Evolutionary conservation across 371 early-diverging fungal species (phyloP), one percentile per base, ranked within the genome.

Genomic region (Syncephalastrum monosporum): DNA sequence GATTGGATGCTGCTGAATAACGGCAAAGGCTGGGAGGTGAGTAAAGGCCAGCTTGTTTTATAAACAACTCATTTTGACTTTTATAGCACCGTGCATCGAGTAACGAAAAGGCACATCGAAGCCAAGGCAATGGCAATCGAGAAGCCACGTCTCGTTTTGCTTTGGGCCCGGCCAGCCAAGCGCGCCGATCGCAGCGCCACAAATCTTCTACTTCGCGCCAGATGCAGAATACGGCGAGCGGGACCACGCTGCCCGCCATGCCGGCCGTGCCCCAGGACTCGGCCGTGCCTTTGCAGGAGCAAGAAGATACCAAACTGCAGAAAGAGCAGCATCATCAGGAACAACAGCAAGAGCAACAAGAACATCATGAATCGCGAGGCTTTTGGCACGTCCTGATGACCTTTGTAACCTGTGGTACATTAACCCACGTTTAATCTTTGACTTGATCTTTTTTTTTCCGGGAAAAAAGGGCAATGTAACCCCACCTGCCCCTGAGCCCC

Each of bases 1-100:
- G 98, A 97, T 71, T 97, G 98, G 98, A 90, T 91, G 82, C 63
- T 91, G 42, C 60, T 87, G 41, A 84, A 87, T 55, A 74, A 80
- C 50, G 83, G 83, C 49, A 86, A 82, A 67, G 83, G 87, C 17
- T 83, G 84, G 80, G 82, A 86, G 70, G 79, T 75, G 67, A 59
- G 60, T 23, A 16, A 10, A 8, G 13, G 10, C 24, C 27, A 27
- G 6, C 14, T 29, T 50, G 19, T 33, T 38, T 33, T 25, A 51
- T 29, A 19, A 38, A 12, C 38, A 38, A 33, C 38, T 14, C 17
- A 33, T 16, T 16, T 23, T 14, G 15, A 14, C 7, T 15, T 47
- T 47, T 19, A 50, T 50, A 50, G 50, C 45, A 50, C 38, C 58
- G 42, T 29, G 44, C 51, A 19, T 45, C 14, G 19, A 46, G 47